Percentiles rank a stretch among this genome's conserved stretches.
Evolutionary conservation across 2,329 filamentous ascomycete species (phyloP).

Genomic region (Penicillium sp.): DNA sequence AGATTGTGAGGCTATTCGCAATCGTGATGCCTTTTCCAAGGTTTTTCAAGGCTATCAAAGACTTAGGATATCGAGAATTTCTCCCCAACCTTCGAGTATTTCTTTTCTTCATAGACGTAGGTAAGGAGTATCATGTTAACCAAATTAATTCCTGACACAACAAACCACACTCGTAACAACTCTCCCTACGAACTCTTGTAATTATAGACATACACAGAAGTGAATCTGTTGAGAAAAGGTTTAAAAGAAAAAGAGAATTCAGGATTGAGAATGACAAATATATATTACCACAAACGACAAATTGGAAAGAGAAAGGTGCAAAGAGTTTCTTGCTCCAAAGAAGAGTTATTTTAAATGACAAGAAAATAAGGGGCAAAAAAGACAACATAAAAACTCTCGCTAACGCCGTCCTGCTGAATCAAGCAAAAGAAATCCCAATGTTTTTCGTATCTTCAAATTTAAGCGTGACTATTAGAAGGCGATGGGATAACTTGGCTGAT

Average conservation of each 20-base stretch:
- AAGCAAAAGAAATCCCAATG: background rate
- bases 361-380: slow-evolving; percentile 3
- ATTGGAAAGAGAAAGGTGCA: background rate
- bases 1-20: no score
- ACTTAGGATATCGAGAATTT: no score
- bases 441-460: background rate
- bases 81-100: no score
- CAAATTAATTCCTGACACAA: background rate
- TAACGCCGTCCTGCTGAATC: slow-evolving; percentile 9
- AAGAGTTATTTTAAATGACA: slow-evolving; percentile 12
- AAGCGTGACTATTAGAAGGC: background rate
- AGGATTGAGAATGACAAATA: background rate
- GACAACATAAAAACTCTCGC: background rate
- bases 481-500: background rate
- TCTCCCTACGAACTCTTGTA: slow-evolving; percentile 5
- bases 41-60: no score
- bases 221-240: background rate
- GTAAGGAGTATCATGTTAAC: no score
- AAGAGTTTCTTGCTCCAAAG: slow-evolving; percentile 2
- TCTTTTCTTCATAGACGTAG: no score
- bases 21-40: no score
- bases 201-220: slow-evolving; percentile 6
- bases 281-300: slow-evolving; percentile 6
- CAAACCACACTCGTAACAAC: background rate
- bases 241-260: background rate